Conservation (phyloP, 176 grass and related monocot species). For the Puccinellia tenuiflora region DNA sequence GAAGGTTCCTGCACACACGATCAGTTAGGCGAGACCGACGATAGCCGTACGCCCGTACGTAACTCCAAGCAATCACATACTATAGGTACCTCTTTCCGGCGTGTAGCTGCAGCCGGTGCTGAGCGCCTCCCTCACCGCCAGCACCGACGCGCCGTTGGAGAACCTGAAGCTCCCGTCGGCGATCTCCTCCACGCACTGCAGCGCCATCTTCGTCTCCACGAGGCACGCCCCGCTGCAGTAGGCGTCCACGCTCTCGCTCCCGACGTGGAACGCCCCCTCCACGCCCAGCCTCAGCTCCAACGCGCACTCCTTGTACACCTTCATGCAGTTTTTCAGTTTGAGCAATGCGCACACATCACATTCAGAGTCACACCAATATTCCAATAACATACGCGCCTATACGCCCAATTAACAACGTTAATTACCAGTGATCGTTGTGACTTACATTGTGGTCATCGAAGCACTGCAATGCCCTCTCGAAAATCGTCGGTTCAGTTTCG, state of each 20-base stretch:
- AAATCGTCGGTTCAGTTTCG: slow-evolving; percentile 11
- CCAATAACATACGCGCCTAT: background rate
- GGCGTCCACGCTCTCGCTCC: slow-evolving; percentile 28
- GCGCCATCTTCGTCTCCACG: slow-evolving; percentile 52
- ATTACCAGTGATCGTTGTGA: background rate
- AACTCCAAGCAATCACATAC: background rate
- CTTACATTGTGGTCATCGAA: slow-evolving; percentile 49
- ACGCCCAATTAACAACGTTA: background rate
- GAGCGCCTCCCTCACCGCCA: slow-evolving; percentile 35
- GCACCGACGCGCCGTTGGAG: slow-evolving; percentile 54
- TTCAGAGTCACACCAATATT: background rate
- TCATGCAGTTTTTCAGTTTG: background rate
- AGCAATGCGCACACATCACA: background rate
- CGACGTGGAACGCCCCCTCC: slow-evolving; percentile 49
- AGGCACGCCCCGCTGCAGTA: slow-evolving; percentile 64
- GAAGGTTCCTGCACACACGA: slow-evolving; percentile 26
- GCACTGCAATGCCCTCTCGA: slow-evolving; percentile 40
- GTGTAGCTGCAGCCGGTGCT: slow-evolving; percentile 42
- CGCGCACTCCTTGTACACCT: slow-evolving; percentile 56
- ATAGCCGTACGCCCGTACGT: too few relatives aligned
- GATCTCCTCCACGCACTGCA: slow-evolving; percentile 53
- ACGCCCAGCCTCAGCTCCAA: slow-evolving; percentile 29
- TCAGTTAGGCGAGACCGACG: background rate
- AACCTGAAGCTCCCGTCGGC: slow-evolving; percentile 46
- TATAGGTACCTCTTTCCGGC: slow-evolving; percentile 13